Conservation (phyloP, 371 early-diverging fungal genomes). For the Nematocida ausubeli region DNA sequence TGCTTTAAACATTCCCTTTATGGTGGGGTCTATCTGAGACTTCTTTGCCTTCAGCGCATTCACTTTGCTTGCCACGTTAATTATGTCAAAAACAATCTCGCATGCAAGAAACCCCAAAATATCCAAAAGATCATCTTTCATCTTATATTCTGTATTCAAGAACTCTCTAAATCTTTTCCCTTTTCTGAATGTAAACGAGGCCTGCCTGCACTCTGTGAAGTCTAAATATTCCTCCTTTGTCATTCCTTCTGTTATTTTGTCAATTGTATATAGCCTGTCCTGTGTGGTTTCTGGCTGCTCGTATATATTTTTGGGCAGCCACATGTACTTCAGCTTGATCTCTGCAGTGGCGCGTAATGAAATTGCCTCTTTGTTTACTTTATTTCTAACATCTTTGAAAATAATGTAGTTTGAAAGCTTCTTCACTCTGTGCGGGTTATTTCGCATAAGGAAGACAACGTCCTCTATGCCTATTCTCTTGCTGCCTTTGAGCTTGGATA, state of each 20-base stretch:
- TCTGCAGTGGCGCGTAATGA: background rate
- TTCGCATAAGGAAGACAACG: conserved; percentile 52
- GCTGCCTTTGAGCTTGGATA: conserved; percentile 25
- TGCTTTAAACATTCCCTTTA: conserved; percentile 27
- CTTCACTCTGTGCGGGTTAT: conserved; percentile 51
- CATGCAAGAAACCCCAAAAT: conserved; percentile 86
- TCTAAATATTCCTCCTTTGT: conserved; percentile 91
- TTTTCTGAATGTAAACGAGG: conserved; percentile 89
- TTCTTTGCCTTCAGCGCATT: conserved; percentile 3
- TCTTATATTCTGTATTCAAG: conserved; percentile 79
- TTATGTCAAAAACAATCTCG: conserved; percentile 69
- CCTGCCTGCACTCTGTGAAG: conserved; percentile 91
- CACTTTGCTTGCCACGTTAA: conserved; percentile 41
- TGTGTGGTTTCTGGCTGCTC: conserved; percentile 24
- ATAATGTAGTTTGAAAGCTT: conserved; percentile 53
- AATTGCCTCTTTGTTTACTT: conserved; percentile 41
- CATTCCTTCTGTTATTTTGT: conserved; percentile 85
- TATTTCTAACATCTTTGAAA: conserved; percentile 54
- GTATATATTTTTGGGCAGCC: conserved; percentile 41
- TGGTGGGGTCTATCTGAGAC: background rate
- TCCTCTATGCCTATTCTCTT: conserved; percentile 53
- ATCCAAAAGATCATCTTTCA: conserved; percentile 80
- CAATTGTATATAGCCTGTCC: conserved; percentile 70
- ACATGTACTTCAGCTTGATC: conserved; percentile 25
- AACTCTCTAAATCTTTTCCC: conserved; percentile 85